These are phyloP conservation scores for Stachybotrys chlorohalonatus DNA, from an alignment of 2,329 filamentous ascomycete genomes.

Conservation along the genomic window DNA sequence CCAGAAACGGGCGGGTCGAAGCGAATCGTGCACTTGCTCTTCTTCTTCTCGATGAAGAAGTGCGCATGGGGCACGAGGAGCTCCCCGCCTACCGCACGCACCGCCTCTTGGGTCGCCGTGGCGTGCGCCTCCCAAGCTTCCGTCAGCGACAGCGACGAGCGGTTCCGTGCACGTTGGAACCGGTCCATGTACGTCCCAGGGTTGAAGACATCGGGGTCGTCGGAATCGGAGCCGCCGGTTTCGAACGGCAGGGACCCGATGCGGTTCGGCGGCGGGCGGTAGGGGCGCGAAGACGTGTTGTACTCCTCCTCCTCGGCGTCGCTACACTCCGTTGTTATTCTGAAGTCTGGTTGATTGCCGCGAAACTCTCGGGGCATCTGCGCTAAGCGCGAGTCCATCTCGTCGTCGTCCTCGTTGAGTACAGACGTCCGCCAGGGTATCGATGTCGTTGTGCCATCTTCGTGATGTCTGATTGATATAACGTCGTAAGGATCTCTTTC, in stretches of 20 bases:
- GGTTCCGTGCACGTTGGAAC: slow-evolving; percentile 9
- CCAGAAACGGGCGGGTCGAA: slow-evolving; percentile 79
- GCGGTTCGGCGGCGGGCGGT: slow-evolving; percentile 37
- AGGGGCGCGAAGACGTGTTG: slow-evolving; percentile 10
- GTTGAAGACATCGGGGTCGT: slow-evolving; percentile 18
- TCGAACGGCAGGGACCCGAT: slow-evolving; percentile 49
- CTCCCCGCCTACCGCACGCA: slow-evolving; percentile 46
- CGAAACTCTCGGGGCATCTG: slow-evolving; percentile 50
- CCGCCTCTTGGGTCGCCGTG: slow-evolving; percentile 46
- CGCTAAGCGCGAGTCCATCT: slow-evolving; percentile 36
- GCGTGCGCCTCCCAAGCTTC: slow-evolving; percentile 38
- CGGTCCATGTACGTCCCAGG: slow-evolving; percentile 16
- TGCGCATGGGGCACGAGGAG: slow-evolving; percentile 65
- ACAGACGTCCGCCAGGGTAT: slow-evolving; percentile 36
- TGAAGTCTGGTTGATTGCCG: slow-evolving; percentile 36
- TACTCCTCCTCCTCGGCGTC: slow-evolving; percentile 44
- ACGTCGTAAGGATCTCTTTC: slow-evolving; percentile 23
- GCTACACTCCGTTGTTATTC: slow-evolving; percentile 50
- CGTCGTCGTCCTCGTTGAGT: slow-evolving; percentile 27
- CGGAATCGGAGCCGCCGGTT: slow-evolving; percentile 29
- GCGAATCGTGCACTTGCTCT: slow-evolving; percentile 76
- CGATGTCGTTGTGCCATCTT: slow-evolving; percentile 40
- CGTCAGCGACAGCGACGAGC: slow-evolving; percentile 14
- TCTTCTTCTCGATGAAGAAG: slow-evolving; percentile 76
- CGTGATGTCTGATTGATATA: slow-evolving; percentile 42